Base-by-base conservation (phyloP, 306 rosid species). In the Malus fusca region DNA sequence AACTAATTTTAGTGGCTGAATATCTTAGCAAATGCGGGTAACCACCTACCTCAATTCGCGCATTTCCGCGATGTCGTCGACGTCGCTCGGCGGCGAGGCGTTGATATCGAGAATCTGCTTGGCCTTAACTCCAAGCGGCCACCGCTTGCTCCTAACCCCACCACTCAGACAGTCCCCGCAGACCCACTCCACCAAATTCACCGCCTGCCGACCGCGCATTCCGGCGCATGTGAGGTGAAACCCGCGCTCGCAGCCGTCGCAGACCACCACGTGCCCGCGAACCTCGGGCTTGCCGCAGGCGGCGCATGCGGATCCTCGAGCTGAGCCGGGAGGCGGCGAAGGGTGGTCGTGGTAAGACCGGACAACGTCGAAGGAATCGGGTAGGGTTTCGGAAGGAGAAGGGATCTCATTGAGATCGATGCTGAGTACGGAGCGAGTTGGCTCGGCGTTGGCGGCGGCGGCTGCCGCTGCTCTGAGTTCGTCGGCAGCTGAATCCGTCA, bases 321-420 rank as follows among this genome's bases (percentile, higher is more conserved):
- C 85, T n/a, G 81, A 74, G 30, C 79, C 67, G 17, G 88, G 86
- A 0, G 96, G 90, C 8, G 93, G 97, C 0, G 88, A 90, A 3
- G 97, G 98, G 79, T 96, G 87, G 23, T 92, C 98, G 68, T 92
- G 96, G 69, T 83, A 92, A 3, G 85, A 70, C 48, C 98, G 90
- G 2, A 96, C 99, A 61, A 96, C 85, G 77, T 96, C 99, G 55
- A 85, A 21, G 25, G 90, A 80, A 73, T 92, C 98, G 66, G 86
- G 82, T 79, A 86, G 92, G 90, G 92, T 83, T 87, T 95, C 99
- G 4, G 83, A 66, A 56, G 99, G 93, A 4, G 99, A 92, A 33
- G 99, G 99, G 92, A 92, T 90, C 99, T 96, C 92, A 80, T 96
- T 96, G 78, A 96, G 97, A 90, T 96, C 99, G 89, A 96, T 89